Evolutionary conservation across 2,329 filamentous ascomycete genomes (phyloP).

Genomic region (Phaeoacremonium minimum): DNA sequence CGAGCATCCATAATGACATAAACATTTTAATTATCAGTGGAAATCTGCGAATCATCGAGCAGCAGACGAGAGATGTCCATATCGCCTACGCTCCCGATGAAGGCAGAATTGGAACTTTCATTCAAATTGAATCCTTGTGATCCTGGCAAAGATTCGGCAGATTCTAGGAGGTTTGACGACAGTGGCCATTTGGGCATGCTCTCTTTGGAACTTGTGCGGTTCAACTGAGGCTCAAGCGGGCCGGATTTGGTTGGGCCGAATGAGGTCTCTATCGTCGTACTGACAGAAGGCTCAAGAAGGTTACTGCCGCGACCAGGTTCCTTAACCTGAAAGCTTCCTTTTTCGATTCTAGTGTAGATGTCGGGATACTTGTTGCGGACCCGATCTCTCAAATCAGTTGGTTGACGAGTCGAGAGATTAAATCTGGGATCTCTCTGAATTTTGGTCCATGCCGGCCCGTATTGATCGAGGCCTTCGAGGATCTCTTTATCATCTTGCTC

Average conservation of each 20-base stretch:
- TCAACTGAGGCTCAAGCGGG: slow-evolving; percentile 32
- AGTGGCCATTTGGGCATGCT: slow-evolving; percentile 40
- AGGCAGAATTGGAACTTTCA: slow-evolving; percentile 32
- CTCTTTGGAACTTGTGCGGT: slow-evolving; percentile 37
- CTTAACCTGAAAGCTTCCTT: slow-evolving; percentile 43
- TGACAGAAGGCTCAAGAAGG: slow-evolving; percentile 47
- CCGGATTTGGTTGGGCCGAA: slow-evolving; percentile 31
- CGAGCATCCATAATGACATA: slow-evolving; percentile 1
- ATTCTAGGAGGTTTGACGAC: slow-evolving; percentile 17
- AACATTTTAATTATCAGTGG: neutral
- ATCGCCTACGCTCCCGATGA: slow-evolving; percentile 41
- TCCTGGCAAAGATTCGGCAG: slow-evolving; percentile 27
- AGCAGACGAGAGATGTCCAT: slow-evolving; percentile 60
- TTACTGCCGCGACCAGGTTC: slow-evolving; percentile 34
- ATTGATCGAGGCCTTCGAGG: slow-evolving; percentile 52
- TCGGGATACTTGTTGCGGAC: slow-evolving; percentile 61
- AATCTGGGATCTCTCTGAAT: slow-evolving; percentile 58
- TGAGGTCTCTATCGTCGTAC: slow-evolving; percentile 42
- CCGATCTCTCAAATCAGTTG: slow-evolving; percentile 59
- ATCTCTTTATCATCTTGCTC: slow-evolving; percentile 61
- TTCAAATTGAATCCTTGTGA: slow-evolving; percentile 37
- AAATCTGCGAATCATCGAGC: slow-evolving; percentile 43
- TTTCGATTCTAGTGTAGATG: slow-evolving; percentile 53
- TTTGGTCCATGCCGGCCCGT: slow-evolving; percentile 62
- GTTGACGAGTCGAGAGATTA: slow-evolving; percentile 53